Base-by-base conservation (phyloP, 768 basidiomycete species). In the Hemileccinum impolitum region DNA sequence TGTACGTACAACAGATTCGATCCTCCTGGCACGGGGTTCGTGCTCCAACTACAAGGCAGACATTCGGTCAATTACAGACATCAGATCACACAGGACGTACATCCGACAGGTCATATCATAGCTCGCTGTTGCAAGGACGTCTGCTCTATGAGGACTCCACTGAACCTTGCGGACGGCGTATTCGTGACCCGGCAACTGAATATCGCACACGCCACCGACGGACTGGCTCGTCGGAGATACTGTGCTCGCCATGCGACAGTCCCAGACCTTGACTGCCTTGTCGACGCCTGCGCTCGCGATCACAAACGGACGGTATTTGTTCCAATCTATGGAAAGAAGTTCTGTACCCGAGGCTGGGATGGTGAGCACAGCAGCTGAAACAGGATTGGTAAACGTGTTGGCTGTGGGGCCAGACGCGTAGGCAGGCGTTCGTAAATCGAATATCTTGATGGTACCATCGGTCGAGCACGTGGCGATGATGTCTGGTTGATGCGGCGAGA, bases 21-120 rank as follows among this genome's bases (percentile, higher is more conserved):
- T 46, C 78, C 72, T 19, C 70, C 70, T 21, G 75, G 66, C 1
- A 65, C 58, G 10, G 84, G 79, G 39, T 68, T 72, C n/a, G 84
- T 85, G 52, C 81, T 80, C 91, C 91, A 94, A 57, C 91, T 89
- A 51, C 9, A 51, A 32, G 45, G 48, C 19, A 35, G 45, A 31
- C 12, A n/a, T 11, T 21, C 14, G 31, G 39, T 56, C 38, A 50
- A 35, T 8, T 17, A 15, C 18, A 5, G 14, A 40, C 1, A 46
- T 17, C 40, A 43, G 32, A 37, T 49, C 18, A 36, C n/a, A 36
- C 52, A 44, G 43, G 26, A 78, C 85, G 64, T 74, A 96, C 87
- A 94, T 76, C 65, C 91, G 76, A 67, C 87, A 92, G 1, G 93
- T 93, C 95, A 97, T 98, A 63, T 98, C 95, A 69, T 97, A 94